Conservation (phyloP, 2,329 filamentous ascomycete species). For the Echinosphaeria canescens region DNA sequence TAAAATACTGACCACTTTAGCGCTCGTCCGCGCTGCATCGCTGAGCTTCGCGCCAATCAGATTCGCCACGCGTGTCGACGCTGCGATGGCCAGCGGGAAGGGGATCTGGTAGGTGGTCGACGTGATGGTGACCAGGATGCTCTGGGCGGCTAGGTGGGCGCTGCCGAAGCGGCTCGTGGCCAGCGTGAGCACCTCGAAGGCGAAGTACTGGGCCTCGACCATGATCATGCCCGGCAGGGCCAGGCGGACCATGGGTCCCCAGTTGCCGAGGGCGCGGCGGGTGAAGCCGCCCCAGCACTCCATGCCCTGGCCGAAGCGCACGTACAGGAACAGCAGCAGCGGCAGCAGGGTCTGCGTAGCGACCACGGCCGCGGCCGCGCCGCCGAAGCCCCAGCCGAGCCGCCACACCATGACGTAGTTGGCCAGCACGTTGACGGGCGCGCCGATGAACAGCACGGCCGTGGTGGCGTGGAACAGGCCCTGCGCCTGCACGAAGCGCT, state of each 20-base stretch:
- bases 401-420: slow-evolving; percentile 67
- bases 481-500: slow-evolving; percentile 66
- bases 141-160: slow-evolving; percentile 46
- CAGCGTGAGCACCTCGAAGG: slow-evolving; percentile 42
- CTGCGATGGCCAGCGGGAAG: slow-evolving; percentile 50
- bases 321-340: slow-evolving; percentile 55
- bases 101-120: slow-evolving; percentile 51
- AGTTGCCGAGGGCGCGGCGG: slow-evolving; percentile 11
- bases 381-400: slow-evolving; percentile 47
- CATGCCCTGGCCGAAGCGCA: slow-evolving; percentile 48
- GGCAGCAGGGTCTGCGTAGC: slow-evolving; percentile 64
- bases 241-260: slow-evolving; percentile 45
- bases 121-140: slow-evolving; percentile 40
- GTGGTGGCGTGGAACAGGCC: slow-evolving; percentile 59
- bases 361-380: slow-evolving; percentile 62
- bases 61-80: slow-evolving; percentile 50
- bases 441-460: slow-evolving; percentile 54
- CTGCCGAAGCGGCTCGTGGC: slow-evolving; percentile 42
- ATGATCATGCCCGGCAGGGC: slow-evolving; percentile 51
- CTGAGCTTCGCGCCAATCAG: slow-evolving; percentile 48
- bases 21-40: slow-evolving; percentile 39
- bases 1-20: slow-evolving; percentile 26
- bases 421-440: slow-evolving; percentile 54
- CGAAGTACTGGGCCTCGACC: slow-evolving; percentile 35
- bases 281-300: slow-evolving; percentile 77